A percentile compares a stretch with the other conserved stretches of the same genome.
Conservation (phyloP, 108 stramenopile species). For the Schizochytrium sp. region DNA sequence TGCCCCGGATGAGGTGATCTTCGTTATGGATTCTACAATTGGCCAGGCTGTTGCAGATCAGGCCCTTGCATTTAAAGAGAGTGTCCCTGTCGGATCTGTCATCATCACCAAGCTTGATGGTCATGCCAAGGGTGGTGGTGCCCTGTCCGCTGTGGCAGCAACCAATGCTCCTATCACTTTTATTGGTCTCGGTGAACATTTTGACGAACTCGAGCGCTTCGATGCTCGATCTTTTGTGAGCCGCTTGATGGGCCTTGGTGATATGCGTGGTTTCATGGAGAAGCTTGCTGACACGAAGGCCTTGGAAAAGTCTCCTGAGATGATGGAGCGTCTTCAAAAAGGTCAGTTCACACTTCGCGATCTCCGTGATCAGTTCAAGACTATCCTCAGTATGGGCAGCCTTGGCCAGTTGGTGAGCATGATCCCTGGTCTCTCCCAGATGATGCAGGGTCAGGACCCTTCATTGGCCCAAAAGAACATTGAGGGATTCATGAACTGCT, state of each 20-base stretch:
- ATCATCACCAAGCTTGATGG: slow-evolving; percentile 98
- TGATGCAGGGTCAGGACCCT: slow-evolving; percentile 69
- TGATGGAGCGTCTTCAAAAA: slow-evolving; percentile 87
- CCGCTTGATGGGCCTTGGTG: slow-evolving; percentile 88
- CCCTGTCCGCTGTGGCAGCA: slow-evolving; percentile 93
- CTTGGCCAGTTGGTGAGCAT: slow-evolving; percentile 93
- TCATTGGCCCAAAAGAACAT: slow-evolving; percentile 65
- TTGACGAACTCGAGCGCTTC: slow-evolving; percentile 96
- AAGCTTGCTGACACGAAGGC: slow-evolving; percentile 84
- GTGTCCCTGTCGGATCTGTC: slow-evolving; percentile 91
- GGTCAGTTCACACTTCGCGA: slow-evolving; percentile 95
- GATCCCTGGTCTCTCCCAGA: slow-evolving; percentile 92
- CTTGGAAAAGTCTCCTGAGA: slow-evolving; percentile 80
- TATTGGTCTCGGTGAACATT: slow-evolving; percentile 94
- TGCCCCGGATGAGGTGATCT: slow-evolving; percentile 89
- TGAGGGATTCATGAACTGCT: slow-evolving; percentile 93
- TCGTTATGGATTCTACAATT: slow-evolving; percentile 98
- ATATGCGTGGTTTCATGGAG: slow-evolving; percentile 82
- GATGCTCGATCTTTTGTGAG: slow-evolving; percentile 90
- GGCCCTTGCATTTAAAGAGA: slow-evolving; percentile 89
- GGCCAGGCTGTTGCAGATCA: slow-evolving; percentile 97
- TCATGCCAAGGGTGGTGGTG: slow-evolving; percentile 99
- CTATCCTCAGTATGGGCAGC: slow-evolving; percentile 89
- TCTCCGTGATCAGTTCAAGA: slow-evolving; percentile 93
- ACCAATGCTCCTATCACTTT: slow-evolving; percentile 95